Percentiles rank a stretch among this genome's conserved stretches.
These are phyloP conservation scores for Graphilbum sp. DNA, from an alignment of 2,329 filamentous ascomycete genomes.

Conservation along the genomic window DNA sequence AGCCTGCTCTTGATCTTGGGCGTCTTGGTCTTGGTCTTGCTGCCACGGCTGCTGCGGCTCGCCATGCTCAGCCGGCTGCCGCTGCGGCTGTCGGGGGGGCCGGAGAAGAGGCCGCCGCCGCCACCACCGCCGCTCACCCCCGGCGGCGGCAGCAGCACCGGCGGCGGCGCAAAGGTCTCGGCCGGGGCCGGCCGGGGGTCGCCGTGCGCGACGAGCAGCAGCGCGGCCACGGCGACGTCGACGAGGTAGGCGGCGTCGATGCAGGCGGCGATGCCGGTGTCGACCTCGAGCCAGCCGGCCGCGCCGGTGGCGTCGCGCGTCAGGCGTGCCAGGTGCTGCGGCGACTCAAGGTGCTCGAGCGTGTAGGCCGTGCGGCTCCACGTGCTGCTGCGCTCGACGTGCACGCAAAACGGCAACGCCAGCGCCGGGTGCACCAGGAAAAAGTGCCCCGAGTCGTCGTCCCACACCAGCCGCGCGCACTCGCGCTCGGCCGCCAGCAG, in stretches of 20 bases:
- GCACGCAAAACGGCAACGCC: constrained; percentile 45
- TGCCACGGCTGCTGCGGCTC: constrained; percentile 12
- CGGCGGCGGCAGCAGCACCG: constrained; percentile 10
- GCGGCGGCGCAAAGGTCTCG: constrained; percentile 42
- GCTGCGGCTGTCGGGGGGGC: constrained; percentile 11
- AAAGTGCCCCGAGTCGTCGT: constrained; percentile 40
- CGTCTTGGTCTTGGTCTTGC: neutral
- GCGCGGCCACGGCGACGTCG: constrained; percentile 43
- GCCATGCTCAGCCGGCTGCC: constrained; percentile 15
- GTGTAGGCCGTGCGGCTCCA: constrained; percentile 48
- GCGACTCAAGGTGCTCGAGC: constrained; percentile 47
- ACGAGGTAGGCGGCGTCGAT: constrained; percentile 45
- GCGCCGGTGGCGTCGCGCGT: constrained; percentile 43
- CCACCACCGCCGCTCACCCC: constrained; percentile 7
- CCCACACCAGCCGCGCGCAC: constrained; percentile 56
- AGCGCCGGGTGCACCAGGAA: constrained; percentile 49
- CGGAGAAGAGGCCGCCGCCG: constrained; percentile 5
- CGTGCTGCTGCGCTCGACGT: constrained; percentile 38
- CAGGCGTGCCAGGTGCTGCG: constrained; percentile 41
- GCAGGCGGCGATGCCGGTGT: constrained; percentile 41
- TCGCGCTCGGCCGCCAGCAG: constrained; percentile 50
- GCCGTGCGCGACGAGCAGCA: constrained; percentile 39
- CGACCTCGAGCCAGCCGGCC: constrained; percentile 44
- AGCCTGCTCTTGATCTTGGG: neutral
- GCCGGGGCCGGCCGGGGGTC: constrained; percentile 35